These are phyloP conservation scores for Chionographis japonica DNA, from an alignment of 106 monocot genomes.

Conservation along the genomic window DNA sequence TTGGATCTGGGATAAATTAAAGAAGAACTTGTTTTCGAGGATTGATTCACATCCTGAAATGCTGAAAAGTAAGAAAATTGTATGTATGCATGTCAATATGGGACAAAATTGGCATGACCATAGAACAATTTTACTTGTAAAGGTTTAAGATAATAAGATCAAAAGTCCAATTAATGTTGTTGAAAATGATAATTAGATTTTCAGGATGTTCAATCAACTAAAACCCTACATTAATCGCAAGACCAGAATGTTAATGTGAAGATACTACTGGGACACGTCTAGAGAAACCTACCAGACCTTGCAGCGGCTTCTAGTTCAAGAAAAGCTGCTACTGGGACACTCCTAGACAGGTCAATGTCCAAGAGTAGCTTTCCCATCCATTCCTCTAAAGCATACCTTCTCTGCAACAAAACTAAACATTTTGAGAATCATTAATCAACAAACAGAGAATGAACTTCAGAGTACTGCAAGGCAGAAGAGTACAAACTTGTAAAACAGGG, in stretches of 20 bases:
- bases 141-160: background rate
- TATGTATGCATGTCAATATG: background rate
- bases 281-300: slow-evolving; percentile 77
- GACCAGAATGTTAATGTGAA: background rate
- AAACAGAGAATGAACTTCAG: background rate
- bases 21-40: slow-evolving; percentile 20
- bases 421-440: slow-evolving; percentile 27
- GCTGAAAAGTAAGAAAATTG: slow-evolving; percentile 40
- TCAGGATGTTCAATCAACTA: background rate
- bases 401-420: slow-evolving; percentile 49
- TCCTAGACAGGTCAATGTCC: slow-evolving; percentile 91
- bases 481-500: background rate
- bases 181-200: too few species aligned
- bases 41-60: slow-evolving; percentile 52
- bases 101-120: background rate
- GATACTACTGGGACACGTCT: too few species aligned
- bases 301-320: slow-evolving; percentile 97
- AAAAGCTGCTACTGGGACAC: slow-evolving; percentile 81
- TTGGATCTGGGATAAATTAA: slow-evolving; percentile 19
- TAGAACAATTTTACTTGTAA: background rate
- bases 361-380: slow-evolving; percentile 91
- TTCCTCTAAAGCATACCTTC: slow-evolving; percentile 89
- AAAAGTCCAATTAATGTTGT: background rate
- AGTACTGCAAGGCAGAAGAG: background rate
- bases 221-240: background rate